phyloP scores from a whole-genome alignment of 768 basidiomycete genomes.

The Mycena maculata region DNA sequence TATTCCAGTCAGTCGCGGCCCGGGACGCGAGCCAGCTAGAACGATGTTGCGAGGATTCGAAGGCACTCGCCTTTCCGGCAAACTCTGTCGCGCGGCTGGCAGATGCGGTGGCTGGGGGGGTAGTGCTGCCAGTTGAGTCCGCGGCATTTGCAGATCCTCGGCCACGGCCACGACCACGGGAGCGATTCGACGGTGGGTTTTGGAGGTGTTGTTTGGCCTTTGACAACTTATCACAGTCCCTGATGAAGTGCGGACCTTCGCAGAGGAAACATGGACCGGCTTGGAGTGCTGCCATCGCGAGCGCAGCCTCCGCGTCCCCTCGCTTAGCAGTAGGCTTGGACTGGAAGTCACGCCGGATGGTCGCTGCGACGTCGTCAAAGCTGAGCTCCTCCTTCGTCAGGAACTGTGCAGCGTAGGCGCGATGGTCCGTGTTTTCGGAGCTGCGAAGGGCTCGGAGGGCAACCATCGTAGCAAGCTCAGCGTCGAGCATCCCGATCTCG shows the following conservation, averaged over 20 bases:
- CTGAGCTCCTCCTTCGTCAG: slow-evolving; percentile 20
- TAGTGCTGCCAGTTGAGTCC: background rate
- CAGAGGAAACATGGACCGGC: slow-evolving; percentile 26
- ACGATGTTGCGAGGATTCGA: slow-evolving; percentile 1
- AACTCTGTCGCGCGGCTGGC: slow-evolving; percentile 21
- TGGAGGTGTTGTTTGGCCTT: background rate
- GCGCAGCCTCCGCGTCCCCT: background rate
- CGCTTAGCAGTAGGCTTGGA: slow-evolving; percentile 10
- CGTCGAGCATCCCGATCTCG: slow-evolving; percentile 10
- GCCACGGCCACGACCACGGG: slow-evolving; percentile 4
- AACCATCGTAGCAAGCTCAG: slow-evolving; percentile 24
- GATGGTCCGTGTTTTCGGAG: slow-evolving; percentile 4
- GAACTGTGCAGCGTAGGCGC: slow-evolving; percentile 5
- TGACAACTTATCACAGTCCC: slow-evolving; percentile 11
- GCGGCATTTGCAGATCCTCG: slow-evolving; percentile 1
- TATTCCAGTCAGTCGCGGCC: slow-evolving; percentile 39
- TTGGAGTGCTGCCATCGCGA: slow-evolving; percentile 19
- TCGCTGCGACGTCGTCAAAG: slow-evolving; percentile 12
- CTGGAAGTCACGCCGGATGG: slow-evolving; percentile 18
- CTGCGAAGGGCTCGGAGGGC: slow-evolving; percentile 18
- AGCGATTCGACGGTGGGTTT: background rate
- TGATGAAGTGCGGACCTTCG: slow-evolving; percentile 16
- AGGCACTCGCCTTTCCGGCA: slow-evolving; percentile 30
- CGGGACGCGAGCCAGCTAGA: slow-evolving; percentile 20
- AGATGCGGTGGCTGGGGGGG: background rate